Percentiles rank a stretch among this genome's conserved stretches.
Evolutionary conservation across 805 yeast genomes (phyloP).

Genomic region (Teunomyces gatunensis): DNA sequence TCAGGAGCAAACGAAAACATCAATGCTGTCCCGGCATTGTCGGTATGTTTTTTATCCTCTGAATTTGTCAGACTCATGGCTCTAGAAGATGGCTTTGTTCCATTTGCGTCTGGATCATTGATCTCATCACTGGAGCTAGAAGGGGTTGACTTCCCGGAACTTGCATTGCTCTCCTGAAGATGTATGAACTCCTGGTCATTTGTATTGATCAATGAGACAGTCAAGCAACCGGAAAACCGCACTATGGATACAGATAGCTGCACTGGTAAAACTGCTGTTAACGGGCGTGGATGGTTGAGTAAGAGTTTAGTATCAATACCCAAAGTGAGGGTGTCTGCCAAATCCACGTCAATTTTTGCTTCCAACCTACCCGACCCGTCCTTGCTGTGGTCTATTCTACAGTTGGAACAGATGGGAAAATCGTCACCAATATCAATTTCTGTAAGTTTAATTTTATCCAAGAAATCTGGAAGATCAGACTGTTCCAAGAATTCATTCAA

Average conservation of each 20-base stretch:
- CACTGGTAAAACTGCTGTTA: slow-evolving; percentile 85
- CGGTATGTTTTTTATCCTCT: slow-evolving; percentile 6
- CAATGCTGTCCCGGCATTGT: slow-evolving; percentile 51
- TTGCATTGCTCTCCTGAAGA: slow-evolving; percentile 6
- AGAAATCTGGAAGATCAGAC: slow-evolving; percentile 71
- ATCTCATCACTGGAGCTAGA: slow-evolving; percentile 13
- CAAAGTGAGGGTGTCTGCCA: slow-evolving; percentile 80
- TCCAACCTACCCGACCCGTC: slow-evolving; percentile 58
- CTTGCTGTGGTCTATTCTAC: slow-evolving; percentile 67
- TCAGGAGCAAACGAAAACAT: slow-evolving; percentile 92
- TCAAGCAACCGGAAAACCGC: slow-evolving; percentile 84
- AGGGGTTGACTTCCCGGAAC: not conserved
- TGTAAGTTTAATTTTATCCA: slow-evolving; percentile 74
- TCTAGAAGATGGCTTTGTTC: not conserved
- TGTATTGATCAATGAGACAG: slow-evolving; percentile 63
- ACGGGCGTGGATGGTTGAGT: slow-evolving; percentile 77
- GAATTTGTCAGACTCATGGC: not conserved
- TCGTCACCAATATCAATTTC: slow-evolving; percentile 94
- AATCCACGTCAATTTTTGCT: slow-evolving; percentile 88
- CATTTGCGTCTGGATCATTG: slow-evolving; percentile 15
- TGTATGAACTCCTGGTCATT: slow-evolving; percentile 32
- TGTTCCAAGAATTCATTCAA: slow-evolving; percentile 63
- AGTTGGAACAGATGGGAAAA: slow-evolving; percentile 91
- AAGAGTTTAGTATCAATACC: slow-evolving; percentile 80
- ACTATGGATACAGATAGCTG: slow-evolving; percentile 83